These are phyloP conservation scores for Fusarium continuum DNA, from an alignment of 2,329 filamentous ascomycete species.

Conservation along the genomic window DNA sequence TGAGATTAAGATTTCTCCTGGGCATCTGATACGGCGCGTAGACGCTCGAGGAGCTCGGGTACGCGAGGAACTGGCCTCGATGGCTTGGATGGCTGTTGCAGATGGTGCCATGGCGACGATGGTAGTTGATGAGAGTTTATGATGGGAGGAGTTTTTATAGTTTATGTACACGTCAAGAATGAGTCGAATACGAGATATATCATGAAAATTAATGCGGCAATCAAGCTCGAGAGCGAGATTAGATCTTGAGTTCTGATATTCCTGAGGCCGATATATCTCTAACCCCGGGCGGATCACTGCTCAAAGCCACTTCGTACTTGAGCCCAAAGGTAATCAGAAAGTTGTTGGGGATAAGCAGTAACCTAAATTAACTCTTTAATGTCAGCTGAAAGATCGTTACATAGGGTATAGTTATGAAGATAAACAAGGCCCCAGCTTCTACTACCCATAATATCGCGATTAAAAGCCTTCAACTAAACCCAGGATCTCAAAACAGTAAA, in stretches of 20 bases:
- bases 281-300: too few relatives aligned
- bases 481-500: too few relatives aligned
- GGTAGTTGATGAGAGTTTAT: not conserved
- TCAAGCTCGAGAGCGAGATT: not conserved
- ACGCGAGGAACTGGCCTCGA: conserved; percentile 41
- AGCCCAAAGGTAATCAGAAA: not conserved
- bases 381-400: too few relatives aligned
- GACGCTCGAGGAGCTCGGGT: conserved; percentile 38
- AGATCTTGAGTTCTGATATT: conserved; percentile 16
- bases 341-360: not conserved
- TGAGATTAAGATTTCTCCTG: conserved; percentile 43
- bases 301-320: not conserved
- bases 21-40: conserved; percentile 42
- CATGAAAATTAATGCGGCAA: not conserved
- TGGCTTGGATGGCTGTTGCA: conserved; percentile 32
- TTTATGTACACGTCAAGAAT: conserved; percentile 4
- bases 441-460: too few relatives aligned
- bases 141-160: not conserved
- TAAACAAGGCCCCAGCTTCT: too few relatives aligned
- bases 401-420: too few relatives aligned
- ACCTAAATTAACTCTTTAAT: too few relatives aligned
- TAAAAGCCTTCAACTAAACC: too few relatives aligned
- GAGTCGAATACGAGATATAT: not conserved
- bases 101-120: conserved; percentile 25
- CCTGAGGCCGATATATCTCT: conserved; percentile 27